These are phyloP conservation scores for Torulaspora quercuum DNA, from an alignment of 805 yeast species.

Conservation along the genomic window DNA sequence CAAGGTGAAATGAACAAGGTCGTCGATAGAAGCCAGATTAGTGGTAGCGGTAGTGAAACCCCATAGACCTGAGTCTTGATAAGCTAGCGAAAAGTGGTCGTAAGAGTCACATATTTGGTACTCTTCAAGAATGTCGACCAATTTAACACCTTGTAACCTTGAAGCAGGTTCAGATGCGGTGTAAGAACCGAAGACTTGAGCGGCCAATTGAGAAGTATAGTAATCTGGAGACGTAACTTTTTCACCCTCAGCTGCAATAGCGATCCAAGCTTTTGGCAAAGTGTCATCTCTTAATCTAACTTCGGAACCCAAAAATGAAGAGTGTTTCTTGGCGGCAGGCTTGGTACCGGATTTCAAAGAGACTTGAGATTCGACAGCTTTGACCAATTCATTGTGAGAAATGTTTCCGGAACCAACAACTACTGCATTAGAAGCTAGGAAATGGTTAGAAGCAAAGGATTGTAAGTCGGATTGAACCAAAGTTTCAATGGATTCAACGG, in stretches of 20 bases:
- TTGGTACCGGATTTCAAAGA: constrained; percentile 48
- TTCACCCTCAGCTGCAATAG: constrained; percentile 75
- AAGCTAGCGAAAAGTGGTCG: constrained; percentile 68
- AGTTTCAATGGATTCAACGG: constrained; percentile 56
- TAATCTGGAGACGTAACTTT: constrained; percentile 58
- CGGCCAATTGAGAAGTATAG: constrained; percentile 70
- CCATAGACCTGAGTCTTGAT: constrained; percentile 79
- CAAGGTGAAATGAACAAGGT: constrained; percentile 72
- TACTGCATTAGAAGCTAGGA: constrained; percentile 61
- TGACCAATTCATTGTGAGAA: constrained; percentile 65
- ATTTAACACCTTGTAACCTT: constrained; percentile 60
- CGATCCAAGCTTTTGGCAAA: constrained; percentile 71
- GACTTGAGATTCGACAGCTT: constrained; percentile 52
- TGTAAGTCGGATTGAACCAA: constrained; percentile 57
- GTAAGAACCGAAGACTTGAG: constrained; percentile 56
- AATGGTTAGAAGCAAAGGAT: constrained; percentile 53
- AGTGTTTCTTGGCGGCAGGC: constrained; percentile 46
- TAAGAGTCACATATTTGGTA: constrained; percentile 70
- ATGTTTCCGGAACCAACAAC: constrained; percentile 68
- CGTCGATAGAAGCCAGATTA: constrained; percentile 61
- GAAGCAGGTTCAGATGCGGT: constrained; percentile 54
- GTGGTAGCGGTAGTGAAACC: constrained; percentile 69
- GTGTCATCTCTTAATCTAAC: constrained; percentile 87
- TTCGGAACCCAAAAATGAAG: constrained; percentile 79
- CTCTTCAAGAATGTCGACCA: constrained; percentile 64